Base-by-base conservation (phyloP, 352 stramenopile genomes). In the Phytopythium litorale region DNA sequence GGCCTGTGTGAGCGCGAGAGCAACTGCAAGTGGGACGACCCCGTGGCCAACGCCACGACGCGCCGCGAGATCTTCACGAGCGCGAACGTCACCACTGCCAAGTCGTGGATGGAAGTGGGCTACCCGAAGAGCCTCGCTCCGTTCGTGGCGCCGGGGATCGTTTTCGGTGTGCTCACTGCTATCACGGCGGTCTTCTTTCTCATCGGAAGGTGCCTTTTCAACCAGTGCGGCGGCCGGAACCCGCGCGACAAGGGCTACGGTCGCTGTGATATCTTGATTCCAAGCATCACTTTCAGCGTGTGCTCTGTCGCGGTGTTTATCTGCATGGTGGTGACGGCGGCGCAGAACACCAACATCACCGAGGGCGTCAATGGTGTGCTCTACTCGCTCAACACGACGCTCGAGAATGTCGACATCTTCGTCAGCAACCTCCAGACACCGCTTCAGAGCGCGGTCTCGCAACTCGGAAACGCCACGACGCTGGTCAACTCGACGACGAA, bases 21-120 rank as follows among this genome's bases (percentile, higher is more conserved):
- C 70, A 94, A 91, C 62, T 94, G 85, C 79, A 89, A 91, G 62
- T 94, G 85, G 85, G 75, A 91, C 55, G 81, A 91, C 50, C 66
- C 79, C 0, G 59, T 89, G 7, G 61, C 59, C 12, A 67, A 63
- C n/a, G 65, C 74, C 15, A 66, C 66, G 42, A 66, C 66, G 1
- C 79, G 85, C 4, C 73, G 69, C 21, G 68, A 84, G 50, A 58
- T 91, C 35, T 94, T 90, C 58, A 81, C 76, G 5, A 64, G 71
- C 38, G 73, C 71, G 0, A 68, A 92, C 63, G 73, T 88, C 11
- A 78, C 72, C 3, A 58, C 78, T 16, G 85, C 83, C 18, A 76
- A 56, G 30, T 78, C 83, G 52, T 94, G 83, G 85, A 79, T 94
- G 69, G 67, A 76, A 4, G 72, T 68, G 13, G 79, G 79, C 0